phyloP scores from a whole-genome alignment of 495 filamentous ascomycete genomes.

The Aspergillus homomorphus region DNA sequence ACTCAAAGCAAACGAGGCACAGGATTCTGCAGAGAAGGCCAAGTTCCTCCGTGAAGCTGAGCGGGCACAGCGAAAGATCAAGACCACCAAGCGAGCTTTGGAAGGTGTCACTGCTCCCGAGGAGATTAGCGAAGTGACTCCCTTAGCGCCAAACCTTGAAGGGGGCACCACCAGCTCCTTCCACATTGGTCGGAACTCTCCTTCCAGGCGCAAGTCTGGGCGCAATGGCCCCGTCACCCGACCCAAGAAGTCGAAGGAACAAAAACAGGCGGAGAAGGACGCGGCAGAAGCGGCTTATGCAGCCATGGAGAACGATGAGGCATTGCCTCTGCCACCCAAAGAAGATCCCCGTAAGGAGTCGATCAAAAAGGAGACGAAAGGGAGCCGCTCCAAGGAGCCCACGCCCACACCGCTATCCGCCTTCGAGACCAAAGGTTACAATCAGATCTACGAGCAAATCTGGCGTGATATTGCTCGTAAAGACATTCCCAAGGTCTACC shows the following conservation, averaged over 20 bases:
- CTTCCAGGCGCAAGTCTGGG: conserved; percentile 63
- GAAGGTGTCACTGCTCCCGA: conserved; percentile 80
- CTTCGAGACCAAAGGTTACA: conserved; percentile 87
- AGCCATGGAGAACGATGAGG: conserved; percentile 79
- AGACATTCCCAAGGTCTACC: conserved; percentile 86
- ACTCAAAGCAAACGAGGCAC: conserved; percentile 65
- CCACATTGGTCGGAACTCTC: conserved; percentile 59
- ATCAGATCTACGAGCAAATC: conserved; percentile 97
- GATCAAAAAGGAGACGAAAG: conserved; percentile 58
- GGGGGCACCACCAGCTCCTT: conserved; percentile 88
- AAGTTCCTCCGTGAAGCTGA: conserved; percentile 77
- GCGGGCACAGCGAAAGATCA: conserved; percentile 82
- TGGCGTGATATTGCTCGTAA: conserved; percentile 93
- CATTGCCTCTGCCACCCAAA: conserved; percentile 57
- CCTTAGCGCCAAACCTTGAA: conserved; percentile 77
- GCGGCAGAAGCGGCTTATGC: conserved; percentile 84
- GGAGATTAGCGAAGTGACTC: conserved; percentile 70
- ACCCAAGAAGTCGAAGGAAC: conserved; percentile 88
- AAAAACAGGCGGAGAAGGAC: conserved; percentile 95
- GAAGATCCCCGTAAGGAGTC: conserved; percentile 56
- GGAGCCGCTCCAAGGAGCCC: conserved; percentile 56
- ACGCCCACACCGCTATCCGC: conserved; percentile 50
- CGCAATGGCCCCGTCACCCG: conserved; percentile 60
- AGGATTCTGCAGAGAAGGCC: conserved; percentile 74
- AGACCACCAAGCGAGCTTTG: conserved; percentile 75